phyloP scores from a whole-genome alignment of 1,284 basidiomycete species.

The Schizophyllum commune region DNA sequence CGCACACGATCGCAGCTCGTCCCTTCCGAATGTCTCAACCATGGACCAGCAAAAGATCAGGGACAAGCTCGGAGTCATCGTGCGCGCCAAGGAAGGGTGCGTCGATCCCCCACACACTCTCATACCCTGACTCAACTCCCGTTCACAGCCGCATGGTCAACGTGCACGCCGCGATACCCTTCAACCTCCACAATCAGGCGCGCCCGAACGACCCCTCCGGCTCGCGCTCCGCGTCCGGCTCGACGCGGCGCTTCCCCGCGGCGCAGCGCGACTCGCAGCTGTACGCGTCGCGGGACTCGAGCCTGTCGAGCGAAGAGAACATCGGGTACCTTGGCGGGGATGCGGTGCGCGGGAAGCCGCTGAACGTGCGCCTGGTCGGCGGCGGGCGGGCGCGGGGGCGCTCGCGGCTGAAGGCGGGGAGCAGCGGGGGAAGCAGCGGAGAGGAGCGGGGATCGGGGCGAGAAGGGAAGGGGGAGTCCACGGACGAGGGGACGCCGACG shows the following conservation, averaged over 20 bases:
- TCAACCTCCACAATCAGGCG: constrained; percentile 51
- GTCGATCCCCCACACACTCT: constrained; percentile 15
- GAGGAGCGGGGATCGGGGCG: not conserved
- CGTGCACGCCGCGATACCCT: constrained; percentile 53
- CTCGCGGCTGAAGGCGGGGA: not conserved
- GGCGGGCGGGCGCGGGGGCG: not conserved
- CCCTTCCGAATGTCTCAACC: constrained; percentile 8
- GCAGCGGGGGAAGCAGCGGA: not conserved
- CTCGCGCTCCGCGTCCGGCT: constrained; percentile 29
- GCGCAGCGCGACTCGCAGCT: not conserved
- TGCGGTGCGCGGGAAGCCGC: not conserved
- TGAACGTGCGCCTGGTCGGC: not conserved
- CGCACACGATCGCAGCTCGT: constrained; percentile 13
- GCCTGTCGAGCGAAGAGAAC: not conserved
- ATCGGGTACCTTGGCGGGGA: not conserved
- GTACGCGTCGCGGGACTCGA: not conserved
- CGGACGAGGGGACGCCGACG: not conserved
- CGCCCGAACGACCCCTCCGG: constrained; percentile 29
- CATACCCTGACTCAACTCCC: not conserved
- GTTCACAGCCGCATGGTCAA: constrained; percentile 46
- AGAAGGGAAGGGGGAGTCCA: not conserved
- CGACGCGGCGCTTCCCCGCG: constrained; percentile 3
- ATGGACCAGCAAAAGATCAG: constrained; percentile 47
- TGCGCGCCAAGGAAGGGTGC: constrained; percentile 57
- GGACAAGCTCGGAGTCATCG: constrained; percentile 48